phyloP scores from a whole-genome alignment of 1,284 basidiomycete species.

The Malassezia caprae region DNA sequence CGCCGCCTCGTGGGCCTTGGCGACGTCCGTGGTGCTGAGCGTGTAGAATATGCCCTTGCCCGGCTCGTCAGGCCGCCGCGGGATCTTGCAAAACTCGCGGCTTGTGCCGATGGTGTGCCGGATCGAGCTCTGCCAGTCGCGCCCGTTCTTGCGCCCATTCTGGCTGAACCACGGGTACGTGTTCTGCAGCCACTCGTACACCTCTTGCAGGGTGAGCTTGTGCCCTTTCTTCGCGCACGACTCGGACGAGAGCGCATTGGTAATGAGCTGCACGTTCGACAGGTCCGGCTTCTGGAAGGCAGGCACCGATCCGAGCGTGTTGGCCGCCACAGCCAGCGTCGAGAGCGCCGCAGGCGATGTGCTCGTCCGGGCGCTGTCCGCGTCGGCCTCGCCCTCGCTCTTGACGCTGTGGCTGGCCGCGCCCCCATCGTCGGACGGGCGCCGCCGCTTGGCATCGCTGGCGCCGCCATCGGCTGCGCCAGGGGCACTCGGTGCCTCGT shows the following conservation, averaged over 20 bases:
- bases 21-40: slow-evolving; percentile 25
- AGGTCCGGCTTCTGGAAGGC: slow-evolving; percentile 38
- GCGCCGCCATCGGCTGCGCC: not conserved
- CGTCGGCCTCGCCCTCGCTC: slow-evolving; percentile 21
- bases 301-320: not conserved
- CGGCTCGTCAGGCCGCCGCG: slow-evolving; percentile 34
- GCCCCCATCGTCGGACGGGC: slow-evolving; percentile 13
- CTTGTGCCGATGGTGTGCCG: slow-evolving; percentile 41
- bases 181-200: slow-evolving; percentile 79
- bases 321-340: slow-evolving; percentile 8
- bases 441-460: slow-evolving; percentile 15
- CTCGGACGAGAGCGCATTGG: slow-evolving; percentile 33
- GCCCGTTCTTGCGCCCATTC: slow-evolving; percentile 35
- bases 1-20: slow-evolving; percentile 24
- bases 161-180: slow-evolving; percentile 72
- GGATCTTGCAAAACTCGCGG: slow-evolving; percentile 38
- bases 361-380: slow-evolving; percentile 15
- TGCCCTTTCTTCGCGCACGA: slow-evolving; percentile 54
- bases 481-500: slow-evolving; percentile 3
- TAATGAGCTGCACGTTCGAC: slow-evolving; percentile 40
- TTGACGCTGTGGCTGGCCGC: slow-evolving; percentile 50
- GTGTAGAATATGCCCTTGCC: slow-evolving; percentile 46
- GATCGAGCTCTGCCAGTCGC: slow-evolving; percentile 44
- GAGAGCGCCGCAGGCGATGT: slow-evolving; percentile 1
- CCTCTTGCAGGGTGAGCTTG: slow-evolving; percentile 79